A percentile compares a stretch with the other conserved stretches of the same genome.
phyloP scores from a whole-genome alignment of 805 yeast species.

The Candida caryicola region DNA sequence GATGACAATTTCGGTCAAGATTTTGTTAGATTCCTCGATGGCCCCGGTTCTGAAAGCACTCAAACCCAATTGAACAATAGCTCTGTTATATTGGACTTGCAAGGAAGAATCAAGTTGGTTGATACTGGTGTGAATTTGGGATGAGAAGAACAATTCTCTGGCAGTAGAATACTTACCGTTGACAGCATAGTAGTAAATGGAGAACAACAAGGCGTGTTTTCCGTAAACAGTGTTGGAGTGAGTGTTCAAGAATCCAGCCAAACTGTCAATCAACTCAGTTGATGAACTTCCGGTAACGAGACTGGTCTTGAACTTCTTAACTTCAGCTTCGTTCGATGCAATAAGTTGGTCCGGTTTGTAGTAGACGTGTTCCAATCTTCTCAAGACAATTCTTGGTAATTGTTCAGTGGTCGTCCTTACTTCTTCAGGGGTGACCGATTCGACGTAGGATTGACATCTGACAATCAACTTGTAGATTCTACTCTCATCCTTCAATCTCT shows the following conservation, averaged over 20 bases:
- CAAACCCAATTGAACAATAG: slow-evolving; percentile 91
- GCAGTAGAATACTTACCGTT: slow-evolving; percentile 82
- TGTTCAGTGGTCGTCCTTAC: slow-evolving; percentile 47
- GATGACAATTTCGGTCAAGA: slow-evolving; percentile 82
- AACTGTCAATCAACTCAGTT: slow-evolving; percentile 54
- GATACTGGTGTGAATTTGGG: slow-evolving; percentile 80
- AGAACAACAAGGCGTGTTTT: slow-evolving; percentile 79
- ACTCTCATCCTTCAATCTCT: slow-evolving; percentile 85
- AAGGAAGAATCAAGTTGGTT: slow-evolving; percentile 80
- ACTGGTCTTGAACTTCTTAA: slow-evolving; percentile 42
- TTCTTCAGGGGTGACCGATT: slow-evolving; percentile 50
- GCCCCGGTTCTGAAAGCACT: slow-evolving; percentile 92
- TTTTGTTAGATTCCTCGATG: slow-evolving; percentile 81
- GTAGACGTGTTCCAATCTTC: slow-evolving; percentile 89
- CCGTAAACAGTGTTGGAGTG: slow-evolving; percentile 69
- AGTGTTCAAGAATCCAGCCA: slow-evolving; percentile 63
- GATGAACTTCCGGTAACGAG: slow-evolving; percentile 33
- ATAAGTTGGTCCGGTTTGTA: slow-evolving; percentile 84
- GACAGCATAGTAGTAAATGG: slow-evolving; percentile 88
- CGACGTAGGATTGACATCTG: slow-evolving; percentile 84
- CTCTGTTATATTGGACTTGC: slow-evolving; percentile 92
- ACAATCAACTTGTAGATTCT: slow-evolving; percentile 70
- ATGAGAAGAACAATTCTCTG: slow-evolving; percentile 80
- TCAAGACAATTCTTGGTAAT: slow-evolving; percentile 69
- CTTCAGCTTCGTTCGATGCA: slow-evolving; percentile 60